Conservation (phyloP, 495 filamentous ascomycete genomes). For the Talaromyces adpressus region DNA sequence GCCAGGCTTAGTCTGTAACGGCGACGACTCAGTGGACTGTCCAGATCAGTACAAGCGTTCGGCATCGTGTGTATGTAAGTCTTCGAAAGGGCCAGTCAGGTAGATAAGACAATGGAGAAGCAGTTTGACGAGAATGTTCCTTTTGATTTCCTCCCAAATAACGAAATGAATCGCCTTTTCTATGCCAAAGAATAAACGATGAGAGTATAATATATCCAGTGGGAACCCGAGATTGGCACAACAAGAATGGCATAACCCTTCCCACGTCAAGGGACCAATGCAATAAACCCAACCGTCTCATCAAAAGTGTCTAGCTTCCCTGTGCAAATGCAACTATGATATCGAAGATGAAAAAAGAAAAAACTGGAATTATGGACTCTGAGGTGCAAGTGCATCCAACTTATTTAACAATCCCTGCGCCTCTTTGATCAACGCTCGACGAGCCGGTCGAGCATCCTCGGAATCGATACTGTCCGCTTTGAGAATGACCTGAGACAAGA, state of each 20-base stretch:
- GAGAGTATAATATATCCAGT: background rate
- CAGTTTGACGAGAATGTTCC: background rate
- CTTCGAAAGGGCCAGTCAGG: background rate
- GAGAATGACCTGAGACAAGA: slow-evolving; percentile 74
- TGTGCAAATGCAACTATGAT: background rate
- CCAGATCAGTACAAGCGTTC: background rate
- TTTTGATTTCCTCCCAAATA: background rate
- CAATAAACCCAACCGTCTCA: background rate
- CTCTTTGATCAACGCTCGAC: slow-evolving; percentile 71
- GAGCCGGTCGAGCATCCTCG: slow-evolving; percentile 50
- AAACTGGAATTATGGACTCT: background rate
- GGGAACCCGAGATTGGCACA: background rate
- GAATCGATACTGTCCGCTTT: slow-evolving; percentile 78
- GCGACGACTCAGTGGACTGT: background rate
- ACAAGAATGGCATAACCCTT: background rate
- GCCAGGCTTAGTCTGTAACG: background rate
- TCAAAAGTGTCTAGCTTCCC: background rate
- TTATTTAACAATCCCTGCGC: slow-evolving; percentile 58
- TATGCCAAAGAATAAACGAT: background rate
- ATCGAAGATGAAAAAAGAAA: background rate
- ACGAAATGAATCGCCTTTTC: background rate
- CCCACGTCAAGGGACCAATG: background rate
- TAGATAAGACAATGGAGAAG: background rate
- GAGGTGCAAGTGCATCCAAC: slow-evolving; percentile 44
- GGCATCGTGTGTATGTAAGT: background rate